Evolutionary conservation across 192 early-diverging fungal species (phyloP).

Genomic region (Entrophospora sp.): DNA sequence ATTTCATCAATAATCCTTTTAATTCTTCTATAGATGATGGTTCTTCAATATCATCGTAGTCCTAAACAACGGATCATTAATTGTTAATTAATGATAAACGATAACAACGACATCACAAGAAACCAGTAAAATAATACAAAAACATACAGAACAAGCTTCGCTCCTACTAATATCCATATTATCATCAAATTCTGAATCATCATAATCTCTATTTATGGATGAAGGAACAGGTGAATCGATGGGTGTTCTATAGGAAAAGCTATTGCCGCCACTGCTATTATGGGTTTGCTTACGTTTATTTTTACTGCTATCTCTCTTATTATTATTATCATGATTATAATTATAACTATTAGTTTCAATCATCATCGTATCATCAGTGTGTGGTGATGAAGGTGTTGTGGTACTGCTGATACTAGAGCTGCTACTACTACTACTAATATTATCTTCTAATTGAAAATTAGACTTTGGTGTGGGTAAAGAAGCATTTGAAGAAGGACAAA

Average conservation of each 20-base stretch:
- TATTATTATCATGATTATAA: neutral
- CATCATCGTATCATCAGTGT: neutral
- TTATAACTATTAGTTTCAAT: neutral
- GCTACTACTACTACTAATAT: too few species aligned
- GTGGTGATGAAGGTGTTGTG: neutral
- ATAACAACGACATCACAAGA: too few species aligned
- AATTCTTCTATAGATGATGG: constrained; percentile 8
- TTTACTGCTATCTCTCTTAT: neutral
- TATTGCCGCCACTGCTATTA: neutral
- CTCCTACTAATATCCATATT: neutral
- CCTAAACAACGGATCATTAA: constrained; percentile 7
- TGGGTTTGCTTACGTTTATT: neutral
- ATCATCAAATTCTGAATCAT: constrained; percentile 15
- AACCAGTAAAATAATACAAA: neutral
- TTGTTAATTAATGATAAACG: neutral
- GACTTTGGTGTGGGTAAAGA: constrained; percentile 2
- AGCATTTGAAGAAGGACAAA: constrained; percentile 9
- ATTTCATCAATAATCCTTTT: constrained; percentile 18
- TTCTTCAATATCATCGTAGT: constrained; percentile 15
- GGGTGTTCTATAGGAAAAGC: constrained; percentile 5
- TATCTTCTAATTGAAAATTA: neutral
- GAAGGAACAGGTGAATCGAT: constrained; percentile 15
- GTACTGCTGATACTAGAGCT: neutral
- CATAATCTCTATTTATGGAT: constrained; percentile 5
- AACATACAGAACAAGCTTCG: constrained; percentile 12